Evolutionary conservation across 495 filamentous ascomycete species (phyloP).

Genomic region (Trichoderma orchidacearum): DNA sequence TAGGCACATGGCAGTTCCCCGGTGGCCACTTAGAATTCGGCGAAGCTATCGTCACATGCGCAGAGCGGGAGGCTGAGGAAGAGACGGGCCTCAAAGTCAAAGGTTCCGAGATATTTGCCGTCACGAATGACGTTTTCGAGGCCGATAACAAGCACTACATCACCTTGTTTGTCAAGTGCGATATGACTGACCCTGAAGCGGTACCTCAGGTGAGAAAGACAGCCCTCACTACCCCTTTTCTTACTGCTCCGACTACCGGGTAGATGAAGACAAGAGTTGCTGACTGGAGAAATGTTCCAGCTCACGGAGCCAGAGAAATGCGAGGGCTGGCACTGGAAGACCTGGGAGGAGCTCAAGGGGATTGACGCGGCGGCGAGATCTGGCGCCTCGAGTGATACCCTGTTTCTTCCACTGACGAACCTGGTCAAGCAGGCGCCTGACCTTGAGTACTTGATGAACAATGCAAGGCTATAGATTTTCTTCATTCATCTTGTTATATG

Average conservation of each 20-base stretch:
- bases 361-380: slow-evolving; percentile 9
- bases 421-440: slow-evolving; percentile 34
- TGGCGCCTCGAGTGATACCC: slow-evolving; percentile 10
- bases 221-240: background rate
- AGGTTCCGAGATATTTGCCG: slow-evolving; percentile 26
- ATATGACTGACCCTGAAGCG: slow-evolving; percentile 18
- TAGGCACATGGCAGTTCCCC: slow-evolving; percentile 48
- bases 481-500: too few species aligned
- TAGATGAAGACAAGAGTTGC: background rate
- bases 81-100: slow-evolving; percentile 47
- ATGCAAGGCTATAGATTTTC: background rate
- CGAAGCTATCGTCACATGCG: slow-evolving; percentile 43
- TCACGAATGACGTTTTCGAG: slow-evolving; percentile 47
- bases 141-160: slow-evolving; percentile 46
- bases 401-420: slow-evolving; percentile 45
- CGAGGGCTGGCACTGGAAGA: slow-evolving; percentile 46
- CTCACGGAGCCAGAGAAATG: slow-evolving; percentile 54
- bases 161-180: slow-evolving; percentile 45
- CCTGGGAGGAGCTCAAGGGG: slow-evolving; percentile 29
- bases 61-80: slow-evolving; percentile 50
- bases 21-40: slow-evolving; percentile 58
- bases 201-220: slow-evolving; percentile 35
- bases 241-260: background rate
- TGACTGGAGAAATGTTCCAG: slow-evolving; percentile 9
- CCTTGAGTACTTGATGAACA: slow-evolving; percentile 4